phyloP scores from a whole-genome alignment of 2,329 filamentous ascomycete genomes.

The Aspergillus neotritici region DNA sequence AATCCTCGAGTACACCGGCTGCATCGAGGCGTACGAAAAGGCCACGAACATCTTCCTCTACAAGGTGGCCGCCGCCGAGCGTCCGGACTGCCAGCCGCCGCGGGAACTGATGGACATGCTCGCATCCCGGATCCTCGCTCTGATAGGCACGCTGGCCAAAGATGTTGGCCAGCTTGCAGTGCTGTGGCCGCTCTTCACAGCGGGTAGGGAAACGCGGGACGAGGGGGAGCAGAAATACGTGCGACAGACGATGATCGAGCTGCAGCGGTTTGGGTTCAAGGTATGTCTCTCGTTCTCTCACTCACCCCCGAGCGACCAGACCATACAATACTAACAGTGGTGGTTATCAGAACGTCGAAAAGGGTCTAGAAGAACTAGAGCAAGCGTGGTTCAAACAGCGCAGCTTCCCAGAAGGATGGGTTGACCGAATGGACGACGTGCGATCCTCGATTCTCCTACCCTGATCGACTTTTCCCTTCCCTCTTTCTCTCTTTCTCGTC shows the following conservation, averaged over 20 bases:
- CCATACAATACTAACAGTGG: neutral
- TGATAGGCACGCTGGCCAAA: conserved; percentile 28
- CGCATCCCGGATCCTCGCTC: conserved; percentile 24
- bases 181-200: conserved; percentile 32
- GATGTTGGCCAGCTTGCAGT: conserved; percentile 31
- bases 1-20: conserved; percentile 32
- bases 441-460: conserved; percentile 30
- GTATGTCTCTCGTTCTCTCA: conserved; percentile 7
- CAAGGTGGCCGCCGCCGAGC: conserved; percentile 27
- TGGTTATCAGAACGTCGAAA: conserved; percentile 27
- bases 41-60: conserved; percentile 32
- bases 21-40: conserved; percentile 35
- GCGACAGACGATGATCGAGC: conserved; percentile 25
- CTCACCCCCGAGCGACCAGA: neutral
- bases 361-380: conserved; percentile 26
- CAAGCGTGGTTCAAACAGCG: conserved; percentile 29
- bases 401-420: conserved; percentile 29
- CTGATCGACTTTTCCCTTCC: conserved; percentile 4
- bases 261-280: conserved; percentile 27
- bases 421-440: conserved; percentile 28
- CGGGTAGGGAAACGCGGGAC: conserved; percentile 28
- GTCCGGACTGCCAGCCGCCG: conserved; percentile 23
- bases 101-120: conserved; percentile 24
- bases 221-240: conserved; percentile 26
- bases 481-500: too few species aligned